Evolutionary conservation across 1,284 basidiomycete species (phyloP).

Genomic region (Moesziomyces parantarcticus): DNA sequence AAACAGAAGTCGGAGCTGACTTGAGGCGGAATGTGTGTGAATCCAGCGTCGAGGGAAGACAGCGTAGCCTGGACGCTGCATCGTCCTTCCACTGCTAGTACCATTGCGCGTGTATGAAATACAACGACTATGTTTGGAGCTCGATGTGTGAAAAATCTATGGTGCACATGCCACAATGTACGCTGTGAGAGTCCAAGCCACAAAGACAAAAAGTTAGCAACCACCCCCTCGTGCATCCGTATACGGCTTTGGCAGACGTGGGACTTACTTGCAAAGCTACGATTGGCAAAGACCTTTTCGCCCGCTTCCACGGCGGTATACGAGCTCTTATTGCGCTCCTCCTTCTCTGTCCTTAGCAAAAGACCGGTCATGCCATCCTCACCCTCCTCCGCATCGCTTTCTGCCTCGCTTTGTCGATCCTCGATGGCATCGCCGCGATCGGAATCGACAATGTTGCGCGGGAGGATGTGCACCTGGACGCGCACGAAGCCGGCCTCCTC

Average conservation of each 20-base stretch:
- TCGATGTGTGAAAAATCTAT: neutral
- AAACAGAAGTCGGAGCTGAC: neutral
- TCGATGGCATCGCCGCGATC: slow-evolving; percentile 6
- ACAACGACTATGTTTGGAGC: neutral
- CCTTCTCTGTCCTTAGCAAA: slow-evolving; percentile 43
- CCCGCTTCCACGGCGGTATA: slow-evolving; percentile 33
- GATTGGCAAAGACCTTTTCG: slow-evolving; percentile 53
- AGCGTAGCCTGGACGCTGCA: slow-evolving; percentile 13
- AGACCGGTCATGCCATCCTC: slow-evolving; percentile 32
- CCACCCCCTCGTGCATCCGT: too few relatives aligned
- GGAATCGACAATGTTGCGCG: slow-evolving; percentile 35
- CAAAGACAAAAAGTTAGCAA: too few relatives aligned
- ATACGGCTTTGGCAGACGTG: too few relatives aligned
- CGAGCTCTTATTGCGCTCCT: slow-evolving; percentile 43
- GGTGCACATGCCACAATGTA: slow-evolving; percentile 39
- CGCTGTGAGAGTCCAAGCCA: slow-evolving; percentile 5
- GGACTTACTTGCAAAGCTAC: slow-evolving; percentile 49
- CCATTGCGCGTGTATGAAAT: neutral
- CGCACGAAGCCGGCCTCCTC: slow-evolving; percentile 54
- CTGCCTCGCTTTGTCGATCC: neutral
- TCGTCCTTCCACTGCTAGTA: slow-evolving; percentile 10
- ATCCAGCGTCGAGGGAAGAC: slow-evolving; percentile 7
- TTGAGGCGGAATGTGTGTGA: neutral
- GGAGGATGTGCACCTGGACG: slow-evolving; percentile 51
- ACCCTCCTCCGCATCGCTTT: slow-evolving; percentile 5